These are phyloP conservation scores for Chenopodium album DNA, from an alignment of 148 eudicot species.

Conservation along the genomic window DNA sequence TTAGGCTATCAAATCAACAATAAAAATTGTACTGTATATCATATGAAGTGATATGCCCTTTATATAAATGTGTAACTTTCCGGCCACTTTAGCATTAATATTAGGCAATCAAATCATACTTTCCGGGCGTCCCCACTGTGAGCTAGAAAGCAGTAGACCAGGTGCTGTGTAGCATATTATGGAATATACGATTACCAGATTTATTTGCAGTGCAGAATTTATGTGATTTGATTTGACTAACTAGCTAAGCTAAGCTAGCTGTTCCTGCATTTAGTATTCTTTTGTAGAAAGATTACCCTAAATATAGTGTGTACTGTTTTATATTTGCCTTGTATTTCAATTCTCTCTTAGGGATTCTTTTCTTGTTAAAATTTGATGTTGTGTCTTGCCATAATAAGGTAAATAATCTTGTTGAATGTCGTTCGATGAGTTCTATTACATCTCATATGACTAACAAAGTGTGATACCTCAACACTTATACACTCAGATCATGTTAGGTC, in stretches of 20 bases:
- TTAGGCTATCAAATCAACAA: background rate
- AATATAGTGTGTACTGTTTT: too few relatives aligned
- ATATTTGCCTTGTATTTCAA: too few relatives aligned
- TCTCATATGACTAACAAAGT: too few relatives aligned
- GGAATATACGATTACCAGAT: background rate
- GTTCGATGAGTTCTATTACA: too few relatives aligned
- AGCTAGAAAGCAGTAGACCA: background rate
- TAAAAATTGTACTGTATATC: background rate
- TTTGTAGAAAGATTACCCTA: background rate
- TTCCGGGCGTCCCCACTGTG: background rate
- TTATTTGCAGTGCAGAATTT: background rate
- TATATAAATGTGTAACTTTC: background rate
- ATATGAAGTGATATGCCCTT: background rate
- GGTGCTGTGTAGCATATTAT: background rate
- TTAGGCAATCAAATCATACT: background rate
- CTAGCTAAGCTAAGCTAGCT: background rate
- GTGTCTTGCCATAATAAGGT: too few relatives aligned
- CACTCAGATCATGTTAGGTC: too few relatives aligned
- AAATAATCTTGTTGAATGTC: too few relatives aligned
- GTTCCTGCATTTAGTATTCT: background rate
- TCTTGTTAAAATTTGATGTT: too few relatives aligned
- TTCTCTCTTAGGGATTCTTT: too few relatives aligned
- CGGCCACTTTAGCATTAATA: too few relatives aligned
- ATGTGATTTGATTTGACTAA: background rate
- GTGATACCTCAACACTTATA: too few relatives aligned